Evolutionary conservation across 257 asterid species (phyloP), one percentile per base, ranked within the genome.

Genomic region (Solanum megistacrolobum): DNA sequence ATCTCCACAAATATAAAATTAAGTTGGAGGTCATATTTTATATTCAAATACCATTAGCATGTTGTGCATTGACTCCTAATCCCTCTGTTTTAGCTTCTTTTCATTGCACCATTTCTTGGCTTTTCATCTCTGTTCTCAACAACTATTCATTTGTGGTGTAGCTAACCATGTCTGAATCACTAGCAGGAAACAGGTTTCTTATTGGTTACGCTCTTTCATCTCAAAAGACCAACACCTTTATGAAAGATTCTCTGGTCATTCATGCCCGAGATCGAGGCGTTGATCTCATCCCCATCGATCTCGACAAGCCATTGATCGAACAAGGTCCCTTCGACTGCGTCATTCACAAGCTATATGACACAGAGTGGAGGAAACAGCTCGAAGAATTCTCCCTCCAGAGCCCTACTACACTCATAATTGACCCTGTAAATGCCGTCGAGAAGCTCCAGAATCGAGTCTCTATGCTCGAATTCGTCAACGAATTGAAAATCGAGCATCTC

Each of bases 121-220:
- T 6, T 75, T 75, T 38, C 12, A 75, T 38, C 83, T 20, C 29
- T 73, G 6, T 75, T 38, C 16, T 25, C 83, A 11, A 36, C 20
- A 18, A 34, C 81, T 34, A 9, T 20, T 23, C 83, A 75, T 73
- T 73, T 20, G 14, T 73, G 16, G 81, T 8, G 46, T 6, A 74
- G 18, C 31, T 31, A 71, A 36, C 16, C 83, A 31, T 87, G 92
- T 65, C 65, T 34, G 69, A 85, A 41, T 68, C 88, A 27, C 83
- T 68, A 72, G 88, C 11, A 43, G 9, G 87, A 1, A 78, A 79
- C 18, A 90, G 91, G 58, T 92, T 86, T 89, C 93, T 94, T 27
- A 81, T 94, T 8, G 98, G 95, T 38, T 96, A 94, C 87, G 98
- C 99, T 16, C 91, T 96, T 62, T 91, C 93, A 20, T 94, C 94